phyloP scores from a whole-genome alignment of 2,329 filamentous ascomycete genomes.

The Paracoccidioides lutzii region DNA sequence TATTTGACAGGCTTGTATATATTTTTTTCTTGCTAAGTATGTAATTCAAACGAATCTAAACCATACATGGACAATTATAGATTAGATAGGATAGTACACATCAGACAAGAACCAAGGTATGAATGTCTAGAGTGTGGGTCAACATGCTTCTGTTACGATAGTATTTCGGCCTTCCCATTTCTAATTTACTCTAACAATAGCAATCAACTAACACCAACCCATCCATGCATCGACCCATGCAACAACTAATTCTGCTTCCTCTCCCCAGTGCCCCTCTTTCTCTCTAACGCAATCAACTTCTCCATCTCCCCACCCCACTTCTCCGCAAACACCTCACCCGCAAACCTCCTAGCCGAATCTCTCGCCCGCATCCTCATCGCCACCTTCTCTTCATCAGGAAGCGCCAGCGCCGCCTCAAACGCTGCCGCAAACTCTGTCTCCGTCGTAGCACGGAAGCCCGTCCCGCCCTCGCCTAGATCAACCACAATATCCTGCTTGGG shows the following conservation, averaged over 20 bases:
- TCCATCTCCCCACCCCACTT: slow-evolving; percentile 69
- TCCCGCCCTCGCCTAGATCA: slow-evolving; percentile 61
- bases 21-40: no score
- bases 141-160: no score
- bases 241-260: neutral
- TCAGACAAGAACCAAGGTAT: no score
- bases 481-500: slow-evolving; percentile 90
- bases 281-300: slow-evolving; percentile 46
- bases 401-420: slow-evolving; percentile 64
- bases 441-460: slow-evolving; percentile 76
- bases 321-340: slow-evolving; percentile 68
- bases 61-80: no score
- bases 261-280: neutral
- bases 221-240: neutral
- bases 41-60: no score
- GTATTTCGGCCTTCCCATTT: no score
- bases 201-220: neutral
- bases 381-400: slow-evolving; percentile 47
- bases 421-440: slow-evolving; percentile 64
- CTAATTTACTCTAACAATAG: neutral
- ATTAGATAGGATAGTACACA: no score
- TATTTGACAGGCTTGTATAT: no score
- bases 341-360: slow-evolving; percentile 69
- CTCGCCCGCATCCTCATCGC: slow-evolving; percentile 65
- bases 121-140: no score